A percentile compares a stretch with the other conserved stretches of the same genome.
Conservation (phyloP, 1,139 yeast species). For the Geotrichum armillariae region DNA sequence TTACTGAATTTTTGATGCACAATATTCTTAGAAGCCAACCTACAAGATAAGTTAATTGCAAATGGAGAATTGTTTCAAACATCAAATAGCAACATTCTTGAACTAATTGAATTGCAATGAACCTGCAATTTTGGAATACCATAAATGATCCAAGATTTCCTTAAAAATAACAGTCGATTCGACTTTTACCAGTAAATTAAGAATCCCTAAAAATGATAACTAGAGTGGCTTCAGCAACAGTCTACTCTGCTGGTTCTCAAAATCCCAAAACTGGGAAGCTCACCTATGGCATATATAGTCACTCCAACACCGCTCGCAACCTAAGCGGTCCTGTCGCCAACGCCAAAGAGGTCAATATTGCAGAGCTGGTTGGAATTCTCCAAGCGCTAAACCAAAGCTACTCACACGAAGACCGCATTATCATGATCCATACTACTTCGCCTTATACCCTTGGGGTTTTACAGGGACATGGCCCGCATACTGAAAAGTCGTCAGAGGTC, state of each 20-base stretch:
- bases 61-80: too few relatives aligned
- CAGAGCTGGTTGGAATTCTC: background rate
- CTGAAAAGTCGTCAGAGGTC: background rate
- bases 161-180: too few relatives aligned
- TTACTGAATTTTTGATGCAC: too few relatives aligned
- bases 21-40: too few relatives aligned
- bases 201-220: too few relatives aligned
- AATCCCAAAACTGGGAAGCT: background rate
- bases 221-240: background rate
- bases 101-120: too few relatives aligned
- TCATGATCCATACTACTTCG: background rate
- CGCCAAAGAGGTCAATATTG: background rate
- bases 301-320: background rate
- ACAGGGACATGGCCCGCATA: background rate
- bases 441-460: background rate
- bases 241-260: background rate
- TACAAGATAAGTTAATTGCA: too few relatives aligned
- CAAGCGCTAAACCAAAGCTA: background rate
- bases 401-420: background rate
- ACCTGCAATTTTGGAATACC: too few relatives aligned
- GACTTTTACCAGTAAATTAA: too few relatives aligned
- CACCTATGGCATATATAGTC: background rate
- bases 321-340: background rate
- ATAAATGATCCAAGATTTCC: too few relatives aligned
- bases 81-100: too few relatives aligned